Conservation (phyloP, 345 rosid genomes). For the Viola odorata region DNA sequence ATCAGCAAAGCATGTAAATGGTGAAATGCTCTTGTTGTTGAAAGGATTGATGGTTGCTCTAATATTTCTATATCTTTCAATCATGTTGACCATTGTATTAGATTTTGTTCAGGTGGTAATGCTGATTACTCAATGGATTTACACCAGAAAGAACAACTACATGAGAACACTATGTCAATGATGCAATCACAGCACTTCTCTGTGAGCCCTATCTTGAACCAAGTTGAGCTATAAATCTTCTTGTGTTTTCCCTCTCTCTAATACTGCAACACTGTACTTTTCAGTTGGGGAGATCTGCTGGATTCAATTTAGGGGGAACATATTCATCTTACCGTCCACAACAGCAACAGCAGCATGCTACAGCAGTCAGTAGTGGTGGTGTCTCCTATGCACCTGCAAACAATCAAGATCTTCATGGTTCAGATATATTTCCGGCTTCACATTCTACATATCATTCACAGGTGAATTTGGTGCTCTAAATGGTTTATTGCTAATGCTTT, state of each 20-base stretch:
- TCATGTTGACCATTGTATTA: conserved; percentile 30
- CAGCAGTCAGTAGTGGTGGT: conserved; percentile 68
- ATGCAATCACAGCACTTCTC: conserved; percentile 98
- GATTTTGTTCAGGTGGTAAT: conserved; percentile 75
- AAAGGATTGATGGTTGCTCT: neutral
- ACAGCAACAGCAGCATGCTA: conserved; percentile 80
- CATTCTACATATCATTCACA: conserved; percentile 76
- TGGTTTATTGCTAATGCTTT: conserved; percentile 13
- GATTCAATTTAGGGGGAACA: conserved; percentile 77
- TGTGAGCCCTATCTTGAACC: conserved; percentile 39
- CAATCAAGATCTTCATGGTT: conserved; percentile 72
- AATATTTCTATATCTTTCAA: neutral
- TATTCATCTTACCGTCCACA: conserved; percentile 85
- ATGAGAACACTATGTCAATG: conserved; percentile 87
- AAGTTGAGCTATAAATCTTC: conserved; percentile 6
- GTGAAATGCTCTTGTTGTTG: neutral
- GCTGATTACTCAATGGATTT: conserved; percentile 88
- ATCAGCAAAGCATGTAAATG: neutral
- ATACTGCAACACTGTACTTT: conserved; percentile 18
- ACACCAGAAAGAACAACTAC: conserved; percentile 96
- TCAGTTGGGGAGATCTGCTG: conserved; percentile 90
- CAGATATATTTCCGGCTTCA: conserved; percentile 77
- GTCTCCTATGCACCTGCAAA: conserved; percentile 55
- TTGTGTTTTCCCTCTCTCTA: neutral
- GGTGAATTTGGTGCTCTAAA: conserved; percentile 41